Evolutionary conservation across 805 yeast species (phyloP), one percentile per base, ranked within the genome.

Genomic region (Grigorovia humatica): DNA sequence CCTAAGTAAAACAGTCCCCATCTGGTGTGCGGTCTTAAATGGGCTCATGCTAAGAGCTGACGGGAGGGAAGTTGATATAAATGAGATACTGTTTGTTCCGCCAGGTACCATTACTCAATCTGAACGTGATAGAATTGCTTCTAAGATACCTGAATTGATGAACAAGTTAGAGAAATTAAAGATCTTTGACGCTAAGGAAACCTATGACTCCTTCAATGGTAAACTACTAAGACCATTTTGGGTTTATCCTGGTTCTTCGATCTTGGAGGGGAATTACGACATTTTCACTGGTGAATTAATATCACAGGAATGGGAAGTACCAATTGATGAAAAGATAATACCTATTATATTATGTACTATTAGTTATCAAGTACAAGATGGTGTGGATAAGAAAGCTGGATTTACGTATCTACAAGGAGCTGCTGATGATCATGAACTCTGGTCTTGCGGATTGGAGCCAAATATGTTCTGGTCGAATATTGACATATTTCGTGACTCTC

Each of bases 361-460:
- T 0, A 83, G 90, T 44, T 71, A 73, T 51, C 73, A 72, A 61
- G 78, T 75, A 18, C 83, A 79, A 56, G 87, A 82, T 63, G 88
- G 86, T 8, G 67, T 70, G 7, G 74, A 70, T 48, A 68, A 69
- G 47, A 58, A 74, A 47, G 53, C 64, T 9, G 83, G 81, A 0
- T 82, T 69, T 56, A 67, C 74, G 0, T 89, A 89, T 61, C 85
- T 88, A 1, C 96, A 88, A 66, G 97, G 97, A 1, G 93, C 96
- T 0, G 96, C 93, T 0, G 97, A 89, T 65, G 96, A 90, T 60
- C 96, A 89, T 63, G 97, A 89, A 60, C 70, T 83, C 11, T 89
- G 96, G 97, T 77, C 83, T 0, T 71, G 76, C 4, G 69, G 74
- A 0, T 64, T 88, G 32, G 75, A 73, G 1, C 80, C 90, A 0